Base-by-base conservation (phyloP, 345 rosid genomes). In the Salix caprea region DNA sequence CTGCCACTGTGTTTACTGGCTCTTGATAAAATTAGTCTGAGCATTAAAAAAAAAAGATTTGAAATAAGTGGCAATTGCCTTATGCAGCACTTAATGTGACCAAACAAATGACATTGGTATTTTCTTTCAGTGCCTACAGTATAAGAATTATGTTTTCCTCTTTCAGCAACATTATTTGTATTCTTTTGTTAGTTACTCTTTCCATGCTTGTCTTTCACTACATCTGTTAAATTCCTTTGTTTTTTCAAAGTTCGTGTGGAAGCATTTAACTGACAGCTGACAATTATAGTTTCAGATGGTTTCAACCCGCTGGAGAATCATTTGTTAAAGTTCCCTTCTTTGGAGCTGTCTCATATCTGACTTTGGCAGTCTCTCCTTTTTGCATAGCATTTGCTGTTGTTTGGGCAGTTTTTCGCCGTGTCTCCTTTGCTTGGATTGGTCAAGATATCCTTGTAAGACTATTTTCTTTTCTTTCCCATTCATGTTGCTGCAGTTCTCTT, bases 371-470 rank as follows among this genome's bases (percentile, higher is more conserved):
- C 80, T 90, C 92, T 75, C 99, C 99, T 68, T 91, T 93, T 87
- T 96, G 99, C 92, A 81, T 93, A 81, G 82, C 92, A 70, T 96
- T 91, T 92, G 87, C 99, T 73, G 94, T 90, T 73, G 80, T 90
- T 50, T 96, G 99, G 99, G 98, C 96, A 77, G 86, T 90, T 61
- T 85, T 76, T 76, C 94, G 98, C 30, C 86, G 71, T 70, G 69
- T 69, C 84, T 80, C 93, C 48, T 87, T 84, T 81, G 97, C 99
- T 81, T 96, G 98, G 98, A 96, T 96, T 82, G 99, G 97, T 74
- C 98, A 96, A 96, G 97, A 96, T 84, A 89, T 96, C 82, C 99
- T 96, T 86, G 98, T 96, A 88, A 93, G 96, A 82, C 7, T 69
- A 62, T 71, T 60, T 73, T 70, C 39, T 64, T 13, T 18, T 18